Evolutionary conservation across 2,329 filamentous ascomycete species (phyloP).

Genomic region (Setomelanomma holmii): DNA sequence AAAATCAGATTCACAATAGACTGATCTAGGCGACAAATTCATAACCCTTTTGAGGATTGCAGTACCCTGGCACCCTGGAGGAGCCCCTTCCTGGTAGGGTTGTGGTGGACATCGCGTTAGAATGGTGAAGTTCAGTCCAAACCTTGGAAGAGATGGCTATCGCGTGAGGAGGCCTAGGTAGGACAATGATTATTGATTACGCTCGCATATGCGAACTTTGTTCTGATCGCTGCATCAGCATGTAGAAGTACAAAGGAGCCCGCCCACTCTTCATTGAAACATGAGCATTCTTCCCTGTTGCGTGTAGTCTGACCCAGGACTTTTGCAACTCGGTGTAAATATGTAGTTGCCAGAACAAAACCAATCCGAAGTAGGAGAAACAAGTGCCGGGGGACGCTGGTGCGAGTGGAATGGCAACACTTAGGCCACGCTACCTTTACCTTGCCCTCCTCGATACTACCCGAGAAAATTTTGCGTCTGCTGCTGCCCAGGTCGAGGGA

Average conservation of each 20-base stretch:
- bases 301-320: background rate
- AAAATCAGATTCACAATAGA: too few relatives aligned
- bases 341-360: background rate
- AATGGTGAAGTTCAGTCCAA: too few relatives aligned
- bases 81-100: too few relatives aligned
- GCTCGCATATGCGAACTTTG: background rate
- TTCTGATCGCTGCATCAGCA: background rate
- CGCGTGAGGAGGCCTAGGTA: background rate
- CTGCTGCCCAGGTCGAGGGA: constrained; percentile 74
- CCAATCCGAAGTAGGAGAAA: background rate
- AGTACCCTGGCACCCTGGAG: too few relatives aligned
- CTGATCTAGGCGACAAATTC: too few relatives aligned
- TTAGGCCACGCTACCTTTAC: background rate
- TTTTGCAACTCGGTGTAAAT: background rate
- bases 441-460: constrained; percentile 13
- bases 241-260: constrained; percentile 3
- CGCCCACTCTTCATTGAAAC: background rate
- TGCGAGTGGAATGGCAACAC: background rate
- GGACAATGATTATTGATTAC: constrained; percentile 1
- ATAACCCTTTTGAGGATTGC: too few relatives aligned
- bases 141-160: background rate
- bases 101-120: too few relatives aligned
- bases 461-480: constrained; percentile 38
- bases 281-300: constrained; percentile 1
- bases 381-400: background rate